Evolutionary conservation across 2,329 filamentous ascomycete genomes (phyloP).

Genomic region (Pestalotiopsis fici): DNA sequence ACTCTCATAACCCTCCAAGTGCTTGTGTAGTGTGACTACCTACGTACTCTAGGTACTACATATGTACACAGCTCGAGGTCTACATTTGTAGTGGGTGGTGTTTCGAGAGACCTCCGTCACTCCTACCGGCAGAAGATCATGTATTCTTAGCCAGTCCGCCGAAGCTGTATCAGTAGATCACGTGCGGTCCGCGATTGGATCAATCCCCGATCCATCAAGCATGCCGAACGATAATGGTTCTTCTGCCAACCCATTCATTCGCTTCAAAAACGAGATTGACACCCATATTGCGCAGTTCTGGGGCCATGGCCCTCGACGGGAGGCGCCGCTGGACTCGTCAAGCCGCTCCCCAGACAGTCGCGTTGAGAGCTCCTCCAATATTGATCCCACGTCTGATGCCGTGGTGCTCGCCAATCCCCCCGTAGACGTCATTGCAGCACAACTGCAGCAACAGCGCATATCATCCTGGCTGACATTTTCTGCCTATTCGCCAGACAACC

Average conservation of each 20-base stretch:
- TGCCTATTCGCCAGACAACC: slow-evolving; percentile 45
- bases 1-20: too few species aligned
- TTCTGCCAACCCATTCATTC: slow-evolving; percentile 36
- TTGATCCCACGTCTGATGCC: not conserved
- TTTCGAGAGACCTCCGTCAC: too few species aligned
- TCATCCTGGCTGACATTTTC: slow-evolving; percentile 38
- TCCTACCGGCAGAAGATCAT: too few species aligned
- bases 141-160: too few species aligned
- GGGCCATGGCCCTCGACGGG: slow-evolving; percentile 21
- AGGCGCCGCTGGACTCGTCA: slow-evolving; percentile 18
- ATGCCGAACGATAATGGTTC: slow-evolving; percentile 7
- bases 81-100: too few species aligned
- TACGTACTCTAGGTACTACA: too few species aligned
- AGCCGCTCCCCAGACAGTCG: slow-evolving; percentile 4
- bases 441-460: slow-evolving; percentile 20
- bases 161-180: too few species aligned
- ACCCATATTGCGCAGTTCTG: slow-evolving; percentile 32
- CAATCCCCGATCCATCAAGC: not conserved
- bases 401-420: not conserved
- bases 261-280: slow-evolving; percentile 42
- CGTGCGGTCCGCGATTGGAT: too few species aligned
- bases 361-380: not conserved
- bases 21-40: too few species aligned
- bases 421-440: slow-evolving; percentile 7
- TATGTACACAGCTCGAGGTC: too few species aligned